phyloP scores from a whole-genome alignment of 768 basidiomycete species.

The Leccinellum albellum region DNA sequence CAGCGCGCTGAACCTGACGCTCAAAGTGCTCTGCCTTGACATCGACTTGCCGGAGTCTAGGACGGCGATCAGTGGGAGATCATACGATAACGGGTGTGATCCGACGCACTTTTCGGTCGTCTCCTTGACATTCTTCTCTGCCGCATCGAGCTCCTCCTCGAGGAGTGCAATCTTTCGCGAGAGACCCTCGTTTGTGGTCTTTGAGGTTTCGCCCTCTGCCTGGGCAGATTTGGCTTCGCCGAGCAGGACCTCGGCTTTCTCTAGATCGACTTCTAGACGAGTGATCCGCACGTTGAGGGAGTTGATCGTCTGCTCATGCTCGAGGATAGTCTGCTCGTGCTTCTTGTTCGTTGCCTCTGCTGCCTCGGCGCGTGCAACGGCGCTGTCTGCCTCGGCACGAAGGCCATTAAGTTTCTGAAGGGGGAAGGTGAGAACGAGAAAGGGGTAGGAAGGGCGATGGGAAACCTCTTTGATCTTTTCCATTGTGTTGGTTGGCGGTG shows the following conservation, averaged over 20 bases:
- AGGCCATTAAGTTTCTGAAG: conserved; percentile 70
- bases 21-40: conserved; percentile 99
- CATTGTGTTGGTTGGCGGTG: conserved; percentile 30
- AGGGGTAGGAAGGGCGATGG: neutral
- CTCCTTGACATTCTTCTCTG: conserved; percentile 96
- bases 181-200: conserved; percentile 69
- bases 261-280: conserved; percentile 63
- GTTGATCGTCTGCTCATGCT: conserved; percentile 80
- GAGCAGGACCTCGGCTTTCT: conserved; percentile 67
- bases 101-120: conserved; percentile 87
- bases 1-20: conserved; percentile 78
- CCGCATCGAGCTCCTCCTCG: conserved; percentile 92
- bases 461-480: conserved; percentile 47
- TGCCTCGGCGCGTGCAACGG: conserved; percentile 77
- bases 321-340: conserved; percentile 65
- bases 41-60: conserved; percentile 90
- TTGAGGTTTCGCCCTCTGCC: conserved; percentile 67
- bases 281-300: conserved; percentile 73
- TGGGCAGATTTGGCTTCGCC: conserved; percentile 58
- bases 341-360: conserved; percentile 84
- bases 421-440: neutral
- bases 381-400: conserved; percentile 80
- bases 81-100: conserved; percentile 5
- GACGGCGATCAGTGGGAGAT: conserved; percentile 18
- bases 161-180: conserved; percentile 82